phyloP scores from a whole-genome alignment of 164 flowering plant genomes.

The Nymphaea colorata region DNA sequence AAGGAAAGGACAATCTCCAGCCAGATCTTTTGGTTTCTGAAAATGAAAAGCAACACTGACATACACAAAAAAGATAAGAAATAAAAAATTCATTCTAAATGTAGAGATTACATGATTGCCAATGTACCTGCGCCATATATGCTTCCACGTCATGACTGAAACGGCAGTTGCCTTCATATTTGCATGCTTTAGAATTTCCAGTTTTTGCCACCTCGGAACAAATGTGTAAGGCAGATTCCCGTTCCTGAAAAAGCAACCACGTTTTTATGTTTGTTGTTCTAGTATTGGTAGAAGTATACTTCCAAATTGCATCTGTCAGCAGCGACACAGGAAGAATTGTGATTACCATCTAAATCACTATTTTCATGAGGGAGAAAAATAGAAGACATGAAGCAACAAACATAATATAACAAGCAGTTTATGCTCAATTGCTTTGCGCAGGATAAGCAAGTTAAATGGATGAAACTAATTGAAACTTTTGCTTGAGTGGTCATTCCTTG shows the following conservation, averaged over 20 bases:
- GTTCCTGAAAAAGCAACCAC: conserved; percentile 30
- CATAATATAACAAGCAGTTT: background rate
- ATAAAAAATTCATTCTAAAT: background rate
- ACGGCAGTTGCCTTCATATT: conserved; percentile 54
- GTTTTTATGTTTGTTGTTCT: background rate
- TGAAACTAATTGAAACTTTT: too few species aligned
- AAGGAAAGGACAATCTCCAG: conserved; percentile 72
- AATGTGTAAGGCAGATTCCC: conserved; percentile 45
- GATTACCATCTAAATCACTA: background rate
- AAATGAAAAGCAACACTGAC: conserved; percentile 2
- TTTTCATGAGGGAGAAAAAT: background rate
- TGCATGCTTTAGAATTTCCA: conserved; percentile 52
- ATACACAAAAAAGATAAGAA: background rate
- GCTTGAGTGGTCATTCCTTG: too few species aligned
- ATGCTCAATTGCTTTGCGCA: background rate
- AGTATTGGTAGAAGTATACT: background rate
- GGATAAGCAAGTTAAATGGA: background rate
- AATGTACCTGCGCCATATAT: conserved; percentile 52
- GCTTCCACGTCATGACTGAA: conserved; percentile 88
- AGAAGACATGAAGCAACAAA: background rate
- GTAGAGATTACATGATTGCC: background rate
- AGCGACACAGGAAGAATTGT: background rate
- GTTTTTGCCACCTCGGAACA: conserved; percentile 75
- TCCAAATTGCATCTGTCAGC: background rate
- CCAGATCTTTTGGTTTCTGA: conserved; percentile 81